Conservation (phyloP, 768 basidiomycete species). For the Termitomyces sp. region DNA sequence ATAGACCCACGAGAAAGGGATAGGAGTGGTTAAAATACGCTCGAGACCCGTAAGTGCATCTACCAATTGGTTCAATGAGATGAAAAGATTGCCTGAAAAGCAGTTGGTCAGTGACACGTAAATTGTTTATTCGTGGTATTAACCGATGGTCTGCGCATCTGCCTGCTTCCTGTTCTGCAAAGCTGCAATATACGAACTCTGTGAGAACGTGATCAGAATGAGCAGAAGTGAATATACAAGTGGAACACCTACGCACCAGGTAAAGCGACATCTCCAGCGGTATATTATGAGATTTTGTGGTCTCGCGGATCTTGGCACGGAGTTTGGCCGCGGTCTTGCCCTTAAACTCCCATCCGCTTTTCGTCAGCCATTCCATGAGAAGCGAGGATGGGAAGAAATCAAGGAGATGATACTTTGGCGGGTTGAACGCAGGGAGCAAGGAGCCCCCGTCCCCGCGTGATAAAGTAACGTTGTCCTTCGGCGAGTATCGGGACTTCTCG, state of each 20-base stretch:
- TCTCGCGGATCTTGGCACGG: slow-evolving; percentile 42
- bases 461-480: slow-evolving; percentile 28
- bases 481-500: neutral
- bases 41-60: slow-evolving; percentile 67
- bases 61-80: slow-evolving; percentile 47
- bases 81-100: slow-evolving; percentile 37
- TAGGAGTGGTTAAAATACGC: slow-evolving; percentile 68
- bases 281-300: slow-evolving; percentile 49
- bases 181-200: slow-evolving; percentile 65
- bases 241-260: slow-evolving; percentile 33
- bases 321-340: slow-evolving; percentile 59
- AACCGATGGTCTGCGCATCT: slow-evolving; percentile 60
- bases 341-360: slow-evolving; percentile 42
- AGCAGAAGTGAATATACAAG: no score
- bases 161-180: slow-evolving; percentile 49
- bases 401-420: slow-evolving; percentile 54
- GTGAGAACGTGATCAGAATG: neutral
- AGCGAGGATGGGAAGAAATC: slow-evolving; percentile 71
- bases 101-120: neutral
- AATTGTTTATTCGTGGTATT: slow-evolving; percentile 15
- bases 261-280: slow-evolving; percentile 69
- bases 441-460: slow-evolving; percentile 36
- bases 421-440: slow-evolving; percentile 48
- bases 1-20: slow-evolving; percentile 60
- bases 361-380: slow-evolving; percentile 38